Evolutionary conservation across 495 filamentous ascomycete genomes (phyloP).

Genomic region (Cudoniella acicularis): DNA sequence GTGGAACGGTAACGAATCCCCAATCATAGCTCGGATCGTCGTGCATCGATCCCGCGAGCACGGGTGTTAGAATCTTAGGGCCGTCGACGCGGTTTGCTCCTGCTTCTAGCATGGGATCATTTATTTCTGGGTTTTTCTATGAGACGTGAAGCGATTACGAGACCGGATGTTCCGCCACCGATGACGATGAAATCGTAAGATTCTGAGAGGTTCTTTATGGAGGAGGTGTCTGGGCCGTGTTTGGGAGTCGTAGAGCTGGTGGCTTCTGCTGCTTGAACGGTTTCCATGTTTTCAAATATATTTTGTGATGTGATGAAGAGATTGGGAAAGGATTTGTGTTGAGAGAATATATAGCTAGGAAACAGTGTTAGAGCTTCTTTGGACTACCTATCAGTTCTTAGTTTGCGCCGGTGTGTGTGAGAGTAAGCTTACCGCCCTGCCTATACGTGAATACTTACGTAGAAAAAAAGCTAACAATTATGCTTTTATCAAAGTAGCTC

Average conservation of each 20-base stretch:
- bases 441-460: too few species aligned
- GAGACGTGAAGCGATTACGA: slow-evolving; percentile 4
- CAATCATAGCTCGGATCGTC: slow-evolving; percentile 47
- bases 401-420: too few species aligned
- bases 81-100: slow-evolving; percentile 45
- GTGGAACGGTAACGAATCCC: slow-evolving; percentile 43
- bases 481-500: too few species aligned
- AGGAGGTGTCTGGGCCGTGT: background rate
- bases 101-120: slow-evolving; percentile 45
- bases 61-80: slow-evolving; percentile 44
- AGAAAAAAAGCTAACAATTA: too few species aligned
- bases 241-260: background rate
- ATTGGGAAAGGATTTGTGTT: too few species aligned
- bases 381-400: too few species aligned
- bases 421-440: too few species aligned
- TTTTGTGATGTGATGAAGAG: too few species aligned
- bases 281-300: background rate
- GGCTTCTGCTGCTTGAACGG: background rate
- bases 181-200: slow-evolving; percentile 6
- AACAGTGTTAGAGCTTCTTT: too few species aligned
- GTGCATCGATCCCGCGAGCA: slow-evolving; percentile 24
- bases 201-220: background rate
- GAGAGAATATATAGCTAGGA: too few species aligned
- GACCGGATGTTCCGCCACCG: slow-evolving; percentile 7
- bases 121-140: background rate